These are phyloP conservation scores for Fusarium solani-melongenae DNA, from an alignment of 2,329 filamentous ascomycete genomes.

Conservation along the genomic window DNA sequence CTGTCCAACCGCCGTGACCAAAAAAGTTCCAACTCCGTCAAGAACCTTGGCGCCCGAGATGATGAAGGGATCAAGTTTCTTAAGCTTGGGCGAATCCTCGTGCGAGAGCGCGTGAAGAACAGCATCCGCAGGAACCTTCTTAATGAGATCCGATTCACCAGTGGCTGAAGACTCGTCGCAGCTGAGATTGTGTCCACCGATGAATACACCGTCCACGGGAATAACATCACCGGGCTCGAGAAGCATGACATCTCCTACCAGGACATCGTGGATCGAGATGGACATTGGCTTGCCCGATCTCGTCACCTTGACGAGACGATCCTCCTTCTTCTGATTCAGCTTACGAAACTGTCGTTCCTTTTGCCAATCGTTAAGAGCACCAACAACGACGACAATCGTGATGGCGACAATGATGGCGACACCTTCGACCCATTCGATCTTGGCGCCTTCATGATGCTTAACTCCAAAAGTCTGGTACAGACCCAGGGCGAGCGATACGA, in stretches of 20 bases:
- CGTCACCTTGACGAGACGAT: slow-evolving; percentile 72
- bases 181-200: slow-evolving; percentile 62
- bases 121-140: slow-evolving; percentile 71
- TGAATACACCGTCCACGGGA: slow-evolving; percentile 76
- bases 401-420: slow-evolving; percentile 76
- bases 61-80: slow-evolving; percentile 73
- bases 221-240: slow-evolving; percentile 77
- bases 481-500: slow-evolving; percentile 73
- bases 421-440: slow-evolving; percentile 74
- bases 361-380: slow-evolving; percentile 75
- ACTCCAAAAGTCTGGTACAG: slow-evolving; percentile 73
- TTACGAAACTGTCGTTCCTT: slow-evolving; percentile 74
- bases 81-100: slow-evolving; percentile 56
- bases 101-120: slow-evolving; percentile 62
- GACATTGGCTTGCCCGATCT: slow-evolving; percentile 72
- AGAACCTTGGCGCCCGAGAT: slow-evolving; percentile 66
- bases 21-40: slow-evolving; percentile 64
- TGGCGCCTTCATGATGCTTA: slow-evolving; percentile 52
- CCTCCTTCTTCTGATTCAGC: slow-evolving; percentile 71
- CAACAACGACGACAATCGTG: slow-evolving; percentile 71
- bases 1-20: slow-evolving; percentile 64
- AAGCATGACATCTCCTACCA: slow-evolving; percentile 76
- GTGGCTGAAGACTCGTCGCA: slow-evolving; percentile 80
- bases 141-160: slow-evolving; percentile 77
- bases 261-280: slow-evolving; percentile 73